Evolutionary conservation across 177 flowering plant species (phyloP).

Genomic region (Vitis hybrid): DNA sequence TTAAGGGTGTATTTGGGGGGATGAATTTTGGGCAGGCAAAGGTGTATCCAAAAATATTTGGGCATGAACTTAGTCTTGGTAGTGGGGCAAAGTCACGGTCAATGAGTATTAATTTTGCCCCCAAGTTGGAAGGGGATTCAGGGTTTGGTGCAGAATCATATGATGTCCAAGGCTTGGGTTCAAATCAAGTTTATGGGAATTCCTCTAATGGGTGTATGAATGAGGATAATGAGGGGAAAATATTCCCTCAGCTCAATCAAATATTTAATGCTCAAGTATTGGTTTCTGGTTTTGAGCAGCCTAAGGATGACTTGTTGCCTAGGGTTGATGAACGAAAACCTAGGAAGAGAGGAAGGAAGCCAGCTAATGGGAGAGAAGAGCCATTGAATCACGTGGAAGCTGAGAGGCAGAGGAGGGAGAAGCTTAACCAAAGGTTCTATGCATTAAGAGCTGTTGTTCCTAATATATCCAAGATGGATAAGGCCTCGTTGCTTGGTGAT

Average conservation of each 20-base stretch:
- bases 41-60: conserved; percentile 61
- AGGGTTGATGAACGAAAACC: conserved; percentile 56
- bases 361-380: conserved; percentile 84
- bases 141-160: conserved; percentile 40
- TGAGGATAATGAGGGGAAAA: conserved; percentile 39
- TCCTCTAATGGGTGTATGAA: conserved; percentile 47
- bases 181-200: conserved; percentile 39
- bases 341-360: conserved; percentile 82
- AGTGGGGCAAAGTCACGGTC: conserved; percentile 38
- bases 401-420: conserved; percentile 82
- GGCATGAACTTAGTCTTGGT: conserved; percentile 67
- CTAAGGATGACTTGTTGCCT: conserved; percentile 30
- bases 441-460: conserved; percentile 87
- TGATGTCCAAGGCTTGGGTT: conserved; percentile 27
- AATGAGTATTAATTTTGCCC: conserved; percentile 50
- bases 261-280: conserved; percentile 25
- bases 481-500: conserved; percentile 85
- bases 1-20: conserved; percentile 43
- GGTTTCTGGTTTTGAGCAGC: conserved; percentile 32
- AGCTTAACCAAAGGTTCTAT: conserved; percentile 83
- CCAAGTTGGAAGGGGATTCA: conserved; percentile 71
- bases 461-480: conserved; percentile 86
- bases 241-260: conserved; percentile 42
- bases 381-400: conserved; percentile 87
- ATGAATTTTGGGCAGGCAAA: conserved; percentile 27